phyloP scores from a whole-genome alignment of 177 flowering plant genomes.

The Vitis hybrid region DNA sequence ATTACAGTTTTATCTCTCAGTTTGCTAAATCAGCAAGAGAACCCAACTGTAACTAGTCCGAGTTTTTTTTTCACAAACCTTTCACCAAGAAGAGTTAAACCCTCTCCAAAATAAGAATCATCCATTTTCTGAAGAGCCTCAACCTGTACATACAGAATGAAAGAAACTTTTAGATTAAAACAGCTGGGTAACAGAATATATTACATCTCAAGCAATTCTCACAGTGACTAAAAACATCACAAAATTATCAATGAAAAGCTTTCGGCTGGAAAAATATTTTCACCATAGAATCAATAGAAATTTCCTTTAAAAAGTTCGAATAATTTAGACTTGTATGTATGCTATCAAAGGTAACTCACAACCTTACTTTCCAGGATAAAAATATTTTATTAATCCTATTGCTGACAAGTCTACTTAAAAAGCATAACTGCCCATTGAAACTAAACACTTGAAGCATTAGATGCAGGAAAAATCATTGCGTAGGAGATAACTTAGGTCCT shows the following conservation, averaged over 20 bases:
- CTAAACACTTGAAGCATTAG: no score
- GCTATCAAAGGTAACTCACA: no score
- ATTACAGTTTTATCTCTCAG: background rate
- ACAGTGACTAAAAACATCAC: background rate
- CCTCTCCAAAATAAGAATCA: constrained; percentile 80
- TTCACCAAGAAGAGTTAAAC: constrained; percentile 80
- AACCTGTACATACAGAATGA: constrained; percentile 47
- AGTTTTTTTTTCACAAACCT: constrained; percentile 43
- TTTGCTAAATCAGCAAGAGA: background rate
- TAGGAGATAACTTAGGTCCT: no score
- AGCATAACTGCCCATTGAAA: no score
- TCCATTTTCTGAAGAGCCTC: constrained; percentile 59
- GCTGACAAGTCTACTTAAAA: no score
- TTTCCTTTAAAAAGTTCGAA: no score
- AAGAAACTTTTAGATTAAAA: background rate
- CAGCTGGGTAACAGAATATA: background rate
- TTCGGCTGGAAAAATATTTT: background rate
- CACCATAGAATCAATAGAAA: background rate
- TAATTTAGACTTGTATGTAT: no score
- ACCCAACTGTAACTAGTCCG: constrained; percentile 1
- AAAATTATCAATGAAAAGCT: background rate
- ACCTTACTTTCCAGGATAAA: no score
- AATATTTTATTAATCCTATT: no score
- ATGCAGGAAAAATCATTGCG: no score
- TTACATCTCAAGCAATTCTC: background rate